Evolutionary conservation across 345 rosid species (phyloP), one percentile per base, ranked within the genome.

Genomic region (Gossypium longicalyx): DNA sequence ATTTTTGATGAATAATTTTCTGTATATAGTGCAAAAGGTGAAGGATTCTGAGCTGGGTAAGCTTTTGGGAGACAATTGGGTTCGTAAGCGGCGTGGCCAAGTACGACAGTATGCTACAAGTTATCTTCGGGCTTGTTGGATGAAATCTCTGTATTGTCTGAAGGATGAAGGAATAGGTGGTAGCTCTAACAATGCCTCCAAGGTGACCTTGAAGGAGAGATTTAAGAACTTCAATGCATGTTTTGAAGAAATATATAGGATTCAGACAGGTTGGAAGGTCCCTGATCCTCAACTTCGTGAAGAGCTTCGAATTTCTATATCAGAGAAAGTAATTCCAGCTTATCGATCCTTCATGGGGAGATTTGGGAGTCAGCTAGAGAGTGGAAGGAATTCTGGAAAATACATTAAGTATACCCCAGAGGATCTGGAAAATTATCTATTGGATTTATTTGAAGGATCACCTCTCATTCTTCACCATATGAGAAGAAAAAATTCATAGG

Each of bases 391-490:
- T 85, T 81, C 92, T 34, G 98, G 95, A 56, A 94, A 92, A 77
- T 94, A 94, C 82, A 91, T 92, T 44, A 94, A 94, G 87, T 94
- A 91, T 82, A 81, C 93, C n/a, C 92, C 98, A 22, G 98, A 94
- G 41, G 98, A 94, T 77, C 80, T 94, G 68, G 98, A 94, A 87
- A 81, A 83, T 82, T 88, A 86, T 81, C 79, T 92, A 72, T 79
- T 81, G 67, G 92, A 94, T 82, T 81, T 94, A 67, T 94, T 94
- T 70, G 98, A 94, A 89, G 98, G 98, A 78, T 77, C 77, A 0
- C 90, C 95, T 45, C 73, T 82, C 83, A 89, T 91, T 82, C 84
- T 94, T 81, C 97, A 92, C 80, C 92, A 92, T 70, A 77, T 78
- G 57, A 90, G 91, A 84, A 90, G 92, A 85, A 88, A 89, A 83